Evolutionary conservation across 331 rosid species (phyloP), one percentile per base, ranked within the genome.

Genomic region (Spiraea crenata): DNA sequence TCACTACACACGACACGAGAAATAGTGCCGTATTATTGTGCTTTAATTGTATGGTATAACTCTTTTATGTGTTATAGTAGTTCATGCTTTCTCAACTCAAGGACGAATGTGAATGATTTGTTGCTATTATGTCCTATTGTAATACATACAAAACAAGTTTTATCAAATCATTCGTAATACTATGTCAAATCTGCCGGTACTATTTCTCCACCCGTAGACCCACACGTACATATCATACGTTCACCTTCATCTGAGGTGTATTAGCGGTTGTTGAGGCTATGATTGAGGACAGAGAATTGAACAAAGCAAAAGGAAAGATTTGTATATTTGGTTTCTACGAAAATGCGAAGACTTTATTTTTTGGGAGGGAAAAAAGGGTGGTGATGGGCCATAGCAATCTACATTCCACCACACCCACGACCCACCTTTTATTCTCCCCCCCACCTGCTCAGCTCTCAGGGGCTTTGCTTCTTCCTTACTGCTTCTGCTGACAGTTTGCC

Each of bases 341-440:
- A 25, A 16, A 54, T 4, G 6, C 11, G 37, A 35, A 19, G 15
- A 16, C 25, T 64, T 44, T 57, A 6, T 63, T 57, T 70, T 68
- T 39, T 10, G 42, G 70, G 67, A 66, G 35, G 65, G 65, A 72
- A 81, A 81, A 80, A 84, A 78, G 80, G 87, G 78, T 79, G 84
- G 81, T 77, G 56, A 45, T 85, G 96, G 97, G 88, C 87, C 96
- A 81, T 79, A 89, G 84, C 86, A 77, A 82, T 87, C 87, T 88
- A 77, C 83, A 84, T 82, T 82, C 77, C 78, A 74, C 79, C 80
- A 74, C 90, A 82, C 87, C 97, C 74, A 90, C 92, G 89, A 82
- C 87, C 97, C 74, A 90, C 92, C 85, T 82, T 80, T 88, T 85
- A 82, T 84, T 85, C 87, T 67, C 65, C 44, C 65, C 44, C 41